phyloP scores from a whole-genome alignment of 208 protist species.

The Acanthamoeba polyphaga region DNA sequence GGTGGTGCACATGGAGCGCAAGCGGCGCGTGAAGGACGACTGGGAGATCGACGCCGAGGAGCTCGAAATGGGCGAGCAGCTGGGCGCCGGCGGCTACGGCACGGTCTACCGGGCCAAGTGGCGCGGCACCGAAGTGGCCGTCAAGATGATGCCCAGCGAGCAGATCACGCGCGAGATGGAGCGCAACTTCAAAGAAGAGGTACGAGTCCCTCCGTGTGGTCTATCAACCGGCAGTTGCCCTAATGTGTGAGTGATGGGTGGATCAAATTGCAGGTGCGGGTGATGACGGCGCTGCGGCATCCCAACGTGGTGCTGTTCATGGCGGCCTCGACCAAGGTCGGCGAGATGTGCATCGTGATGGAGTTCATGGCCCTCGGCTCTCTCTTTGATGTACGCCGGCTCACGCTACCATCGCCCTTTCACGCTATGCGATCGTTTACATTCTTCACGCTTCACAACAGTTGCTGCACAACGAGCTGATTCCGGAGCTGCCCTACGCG shows the following conservation, averaged over 20 bases:
- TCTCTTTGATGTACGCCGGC: neutral
- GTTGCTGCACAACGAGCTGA: no score
- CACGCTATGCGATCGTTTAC: neutral
- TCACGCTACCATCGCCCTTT: neutral
- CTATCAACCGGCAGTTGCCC: neutral
- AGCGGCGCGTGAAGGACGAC: constrained; percentile 26
- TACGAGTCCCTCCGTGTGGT: constrained; percentile 37
- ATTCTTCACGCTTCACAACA: neutral
- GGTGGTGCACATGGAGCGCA: constrained; percentile 45
- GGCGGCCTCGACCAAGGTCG: neutral
- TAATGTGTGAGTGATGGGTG: no score
- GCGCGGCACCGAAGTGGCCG: constrained; percentile 63
- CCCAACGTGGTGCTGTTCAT: constrained; percentile 73
- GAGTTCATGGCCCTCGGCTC: constrained; percentile 43
- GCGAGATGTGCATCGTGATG: constrained; percentile 64
- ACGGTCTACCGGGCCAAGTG: constrained; percentile 26
- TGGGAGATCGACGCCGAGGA: constrained; percentile 67
- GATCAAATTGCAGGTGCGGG: neutral
- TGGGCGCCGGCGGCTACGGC: constrained; percentile 34
- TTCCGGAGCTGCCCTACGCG: no score
- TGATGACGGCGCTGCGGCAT: neutral
- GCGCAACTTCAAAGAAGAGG: constrained; percentile 84
- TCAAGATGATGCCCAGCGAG: constrained; percentile 72
- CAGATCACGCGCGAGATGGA: constrained; percentile 72
- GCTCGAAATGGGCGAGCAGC: constrained; percentile 2